Evolutionary conservation across 78 protist species (phyloP), one percentile per base, ranked within the genome.

Genomic region (Dictyostelium intermedium): DNA sequence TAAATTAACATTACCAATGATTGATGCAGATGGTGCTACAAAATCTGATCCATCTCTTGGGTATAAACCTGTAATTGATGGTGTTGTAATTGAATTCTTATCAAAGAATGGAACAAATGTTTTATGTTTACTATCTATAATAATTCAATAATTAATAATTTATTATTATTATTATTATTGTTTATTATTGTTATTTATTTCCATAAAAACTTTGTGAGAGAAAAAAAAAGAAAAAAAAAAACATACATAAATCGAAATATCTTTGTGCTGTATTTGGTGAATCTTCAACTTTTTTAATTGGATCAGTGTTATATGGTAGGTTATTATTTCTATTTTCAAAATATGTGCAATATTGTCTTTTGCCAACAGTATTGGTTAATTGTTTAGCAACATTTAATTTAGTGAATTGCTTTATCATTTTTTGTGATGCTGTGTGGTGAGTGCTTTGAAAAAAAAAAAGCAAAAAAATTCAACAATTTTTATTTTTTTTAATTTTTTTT

Each of bases 1-100:
- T 27, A 89, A 83, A 50, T 37, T n/a, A 34, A 89, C 93, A 80
- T 89, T 89, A 89, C 93, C 93, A 80, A 89, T 25, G 41, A 89
- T 41, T 30, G 70, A 39, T 23, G 93, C 93, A 23, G 87, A 80
- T 78, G 93, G 93, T 43, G 93, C 93, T 39, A 89, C 86, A 80
- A 89, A 89, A 20, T 34, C 43, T 39, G 50, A 18, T 32, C 70
- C 45, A 25, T 32, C 45, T 89, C 93, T 89, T 61, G 83, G 82
- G 25, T 80, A 89, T 16, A 89, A 35, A 18, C 93, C 93, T n/a
- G 8, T 43, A 74, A 80, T 84, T 39, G 82, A 14, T 80, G 93
- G 93, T 41, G 83, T 61, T 14, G 82, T 34, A 34, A 80, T 47
- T 56, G 81, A 63, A 63, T 89, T 25, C 82, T 89, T 89, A 66